Conservation (phyloP, 148 eudicot genomes). For the Chenopodium berlandieri region DNA sequence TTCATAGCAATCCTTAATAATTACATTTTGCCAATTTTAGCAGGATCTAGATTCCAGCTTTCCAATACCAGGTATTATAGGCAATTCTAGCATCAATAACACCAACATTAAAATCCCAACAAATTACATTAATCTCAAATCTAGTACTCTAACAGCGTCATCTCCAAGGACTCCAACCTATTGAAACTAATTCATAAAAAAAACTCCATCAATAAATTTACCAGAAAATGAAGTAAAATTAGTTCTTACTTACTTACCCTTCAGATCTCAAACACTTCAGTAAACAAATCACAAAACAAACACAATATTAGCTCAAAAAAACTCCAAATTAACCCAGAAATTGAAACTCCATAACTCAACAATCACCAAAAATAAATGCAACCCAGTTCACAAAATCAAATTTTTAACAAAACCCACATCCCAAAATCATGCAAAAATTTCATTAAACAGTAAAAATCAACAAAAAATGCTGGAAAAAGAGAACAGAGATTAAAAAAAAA, state of each 20-base stretch:
- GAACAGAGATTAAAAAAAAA: not conserved
- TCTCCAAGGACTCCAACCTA: not conserved
- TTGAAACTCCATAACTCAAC: not conserved
- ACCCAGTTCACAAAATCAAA: not conserved
- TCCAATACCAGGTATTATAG: not conserved
- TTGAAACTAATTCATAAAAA: not conserved
- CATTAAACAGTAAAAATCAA: not conserved
- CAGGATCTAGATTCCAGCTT: not conserved
- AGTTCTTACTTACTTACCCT: not conserved
- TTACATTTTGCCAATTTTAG: constrained; percentile 6
- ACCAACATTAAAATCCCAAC: not conserved
- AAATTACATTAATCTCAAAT: not conserved
- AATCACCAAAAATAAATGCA: not conserved
- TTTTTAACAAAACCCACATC: not conserved
- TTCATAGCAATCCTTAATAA: constrained; percentile 18
- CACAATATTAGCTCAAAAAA: not conserved
- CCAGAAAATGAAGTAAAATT: not conserved
- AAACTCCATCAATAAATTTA: not conserved
- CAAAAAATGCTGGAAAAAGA: not conserved
- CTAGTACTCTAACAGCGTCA: not conserved
- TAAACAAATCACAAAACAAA: not conserved
- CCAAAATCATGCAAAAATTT: constrained; percentile 1
- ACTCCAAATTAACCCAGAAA: constrained; percentile 5
- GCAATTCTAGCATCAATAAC: not conserved
- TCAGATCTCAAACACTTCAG: constrained; percentile 7